Conservation (phyloP, 257 asterid genomes). For the Datura wrightii region DNA sequence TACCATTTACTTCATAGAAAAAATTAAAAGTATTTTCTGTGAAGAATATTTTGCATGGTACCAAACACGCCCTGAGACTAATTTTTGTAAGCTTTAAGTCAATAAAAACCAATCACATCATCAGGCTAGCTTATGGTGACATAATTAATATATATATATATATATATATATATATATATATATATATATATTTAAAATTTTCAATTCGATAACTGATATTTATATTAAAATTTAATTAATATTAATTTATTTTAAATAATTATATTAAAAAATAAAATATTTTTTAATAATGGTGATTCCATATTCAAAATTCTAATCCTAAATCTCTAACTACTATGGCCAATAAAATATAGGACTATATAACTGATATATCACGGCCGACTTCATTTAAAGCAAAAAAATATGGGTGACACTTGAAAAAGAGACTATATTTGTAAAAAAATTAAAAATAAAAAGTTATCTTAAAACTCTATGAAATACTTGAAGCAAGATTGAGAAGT, state of each 20-base stretch:
- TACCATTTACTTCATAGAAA: too few relatives aligned
- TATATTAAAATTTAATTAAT: neutral
- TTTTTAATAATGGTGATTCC: neutral
- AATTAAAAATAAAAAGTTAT: neutral
- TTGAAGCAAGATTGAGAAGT: neutral
- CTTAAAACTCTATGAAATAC: neutral
- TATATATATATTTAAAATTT: too few relatives aligned
- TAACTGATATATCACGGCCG: neutral
- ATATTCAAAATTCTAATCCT: neutral
- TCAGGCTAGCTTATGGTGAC: neutral
- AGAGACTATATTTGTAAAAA: neutral
- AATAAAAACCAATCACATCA: neutral
- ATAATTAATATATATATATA: too few relatives aligned
- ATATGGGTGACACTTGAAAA: neutral
- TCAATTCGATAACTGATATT: too few relatives aligned
- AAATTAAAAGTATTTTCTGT: too few relatives aligned
- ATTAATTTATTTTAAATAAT: neutral
- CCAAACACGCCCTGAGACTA: too few relatives aligned
- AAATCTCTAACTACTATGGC: neutral
- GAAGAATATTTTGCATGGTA: too few relatives aligned
- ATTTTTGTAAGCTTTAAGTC: neutral
- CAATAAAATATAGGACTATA: neutral
- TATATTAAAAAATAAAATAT: neutral
- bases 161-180: too few relatives aligned
- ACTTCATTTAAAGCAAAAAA: neutral